Evolutionary conservation across 2,329 filamentous ascomycete genomes (phyloP).

Genomic region (Pyricularia pennisetigena): DNA sequence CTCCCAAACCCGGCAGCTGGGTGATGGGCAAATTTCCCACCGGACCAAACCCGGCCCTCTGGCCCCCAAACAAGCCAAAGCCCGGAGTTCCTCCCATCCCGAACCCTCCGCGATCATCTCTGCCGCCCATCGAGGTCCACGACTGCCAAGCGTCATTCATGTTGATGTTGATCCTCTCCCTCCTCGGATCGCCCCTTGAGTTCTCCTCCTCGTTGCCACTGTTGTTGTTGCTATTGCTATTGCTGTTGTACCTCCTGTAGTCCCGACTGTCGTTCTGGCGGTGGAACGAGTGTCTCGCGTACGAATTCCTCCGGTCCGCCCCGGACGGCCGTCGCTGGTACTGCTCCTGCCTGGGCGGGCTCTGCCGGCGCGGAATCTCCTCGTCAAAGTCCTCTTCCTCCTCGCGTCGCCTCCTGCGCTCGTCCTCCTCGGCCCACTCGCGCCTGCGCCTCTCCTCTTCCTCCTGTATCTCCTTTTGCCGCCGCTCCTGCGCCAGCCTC

Average conservation of each 20-base stretch:
- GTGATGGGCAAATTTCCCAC: not conserved
- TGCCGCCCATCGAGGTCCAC: not conserved
- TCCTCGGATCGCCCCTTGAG: not conserved
- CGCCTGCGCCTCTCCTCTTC: not conserved
- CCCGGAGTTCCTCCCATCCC: not conserved
- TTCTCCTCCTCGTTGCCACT: not conserved
- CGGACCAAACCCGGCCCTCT: not conserved
- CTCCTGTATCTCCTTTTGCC: not conserved
- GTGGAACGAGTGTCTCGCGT: not conserved
- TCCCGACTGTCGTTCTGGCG: not conserved
- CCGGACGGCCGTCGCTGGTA: not conserved
- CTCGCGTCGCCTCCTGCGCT: not conserved
- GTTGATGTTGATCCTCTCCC: slow-evolving; percentile 3
- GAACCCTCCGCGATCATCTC: not conserved
- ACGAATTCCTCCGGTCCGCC: slow-evolving; percentile 1
- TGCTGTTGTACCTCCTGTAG: not conserved
- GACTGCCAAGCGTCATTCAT: slow-evolving; percentile 1
- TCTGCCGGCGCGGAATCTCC: slow-evolving; percentile 1
- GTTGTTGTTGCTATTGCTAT: not conserved
- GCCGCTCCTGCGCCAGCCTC: not conserved
- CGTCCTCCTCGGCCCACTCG: not conserved
- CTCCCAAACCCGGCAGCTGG: not conserved
- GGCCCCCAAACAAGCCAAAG: not conserved
- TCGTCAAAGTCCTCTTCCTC: slow-evolving; percentile 5
- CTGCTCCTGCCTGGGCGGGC: not conserved